Evolutionary conservation across 768 basidiomycete genomes (phyloP), one percentile per base, ranked within the genome.

Genomic region (Termitomyces sp.): DNA sequence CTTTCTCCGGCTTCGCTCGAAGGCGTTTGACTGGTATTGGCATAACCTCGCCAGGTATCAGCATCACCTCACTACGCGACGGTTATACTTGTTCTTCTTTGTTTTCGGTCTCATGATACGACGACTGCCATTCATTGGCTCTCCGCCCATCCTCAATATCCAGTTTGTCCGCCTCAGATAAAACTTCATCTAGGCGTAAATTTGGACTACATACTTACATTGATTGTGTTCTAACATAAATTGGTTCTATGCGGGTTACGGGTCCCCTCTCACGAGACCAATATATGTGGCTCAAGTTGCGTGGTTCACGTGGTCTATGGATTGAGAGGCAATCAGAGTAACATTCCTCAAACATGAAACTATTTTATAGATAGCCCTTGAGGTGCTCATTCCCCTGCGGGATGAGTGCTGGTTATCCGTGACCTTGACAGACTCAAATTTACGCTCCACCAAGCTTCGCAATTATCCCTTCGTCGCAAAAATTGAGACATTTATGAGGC

Each of bases 91-190:
- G 41, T 21, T 66, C n/a, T 66, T 47, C 43, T 66, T 66, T 51
- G 12, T 64, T 42, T 51, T 64, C 27, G 65, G 65, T 16, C 59
- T 66, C 34, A 57, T 63, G 49, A 52, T 64, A 34, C 64, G 65
- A 10, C 54, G 65, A 27, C 57, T 66, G 6, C 65, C 65, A 1
- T 66, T 66, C 43, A 35, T 66, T 2, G 65, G 63, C 21, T 64
- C 65, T 9, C 65, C 62, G 17, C 65, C 65, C 6, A 60, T 66
- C n/a, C 40, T 66, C 35, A 66, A 66, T 54, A 56, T 66, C 30
- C 65, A 66, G 47, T 50, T 66, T 37, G 50, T 66, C 25, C 59
- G 60, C 16, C 30, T 62, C 17, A 39, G 57, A 56, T 62, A 51
- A 62, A 43, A 4, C 17, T 5, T 5, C 25, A 2, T 23, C 25